Base-by-base conservation (phyloP, 2,329 filamentous ascomycete species). In the Microdochium trichocladiopsis region DNA sequence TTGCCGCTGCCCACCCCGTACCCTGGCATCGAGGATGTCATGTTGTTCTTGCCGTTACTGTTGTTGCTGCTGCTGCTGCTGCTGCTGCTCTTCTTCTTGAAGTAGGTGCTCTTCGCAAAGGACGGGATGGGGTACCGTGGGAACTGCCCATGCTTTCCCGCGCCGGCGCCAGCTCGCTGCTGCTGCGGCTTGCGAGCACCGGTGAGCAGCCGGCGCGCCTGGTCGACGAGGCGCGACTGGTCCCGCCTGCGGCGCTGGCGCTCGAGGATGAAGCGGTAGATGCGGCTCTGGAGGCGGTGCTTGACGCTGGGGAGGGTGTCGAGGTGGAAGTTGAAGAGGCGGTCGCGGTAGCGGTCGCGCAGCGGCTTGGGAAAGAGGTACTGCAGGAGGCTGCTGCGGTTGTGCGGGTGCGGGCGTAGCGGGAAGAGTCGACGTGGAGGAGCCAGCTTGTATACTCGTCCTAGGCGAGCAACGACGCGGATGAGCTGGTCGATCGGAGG, bases 191-290 rank as follows among this genome's bases (percentile, higher is more conserved):
- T n/a, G 22, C 16, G 23, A 57, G 57, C 55, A 50, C 74, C 71
- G 18, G 79, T 61, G 57, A 78, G 68, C 62, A 80, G 62, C 62
- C 75, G 67, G 59, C 73, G 69, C 60, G 71, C 69, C 56, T 72
- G 69, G 58, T 78, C 74, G 55, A 78, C 61, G 55, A 78, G 65
- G 49, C 72, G 69, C 57, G 68, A 73, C 64, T 73, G 72, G 57
- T 77, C 72, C 58, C 70, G 68, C 55, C 78, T 75, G 59, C 72
- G 78, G 48, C 71, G 74, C 68, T 90, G 85, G 50, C 81, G 80
- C 59, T 77, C 75, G 56, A 92, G 72, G 52, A 95, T 76, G 57
- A 86, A 88, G 47, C 78, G 79, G 65, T 94, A 95, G 57, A 96
- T 83, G 52, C 84, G 82, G 36, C 85, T 85, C 69, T 95, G 90